Evolutionary conservation across 495 filamentous ascomycete genomes (phyloP).

Genomic region (Geopyxis carbonaria): DNA sequence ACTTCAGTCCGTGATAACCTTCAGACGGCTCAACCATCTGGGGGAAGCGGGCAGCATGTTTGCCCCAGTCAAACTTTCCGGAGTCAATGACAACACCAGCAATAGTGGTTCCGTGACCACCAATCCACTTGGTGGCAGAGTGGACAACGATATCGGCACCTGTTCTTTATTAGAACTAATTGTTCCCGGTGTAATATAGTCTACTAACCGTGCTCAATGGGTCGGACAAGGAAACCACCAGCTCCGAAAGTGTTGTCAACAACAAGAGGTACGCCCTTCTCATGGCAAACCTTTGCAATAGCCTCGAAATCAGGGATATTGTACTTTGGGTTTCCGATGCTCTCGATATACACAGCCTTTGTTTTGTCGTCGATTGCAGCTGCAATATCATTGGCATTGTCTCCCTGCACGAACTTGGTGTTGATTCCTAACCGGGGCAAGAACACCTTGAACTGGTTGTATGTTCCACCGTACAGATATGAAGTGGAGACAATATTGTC

Average conservation of each 20-base stretch:
- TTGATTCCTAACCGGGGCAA: conserved; percentile 71
- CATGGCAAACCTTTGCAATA: conserved; percentile 63
- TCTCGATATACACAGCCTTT: conserved; percentile 91
- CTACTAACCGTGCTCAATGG: conserved; percentile 65
- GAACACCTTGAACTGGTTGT: conserved; percentile 94
- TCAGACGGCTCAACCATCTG: conserved; percentile 82
- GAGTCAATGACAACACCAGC: conserved; percentile 79
- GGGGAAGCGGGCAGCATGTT: conserved; percentile 72
- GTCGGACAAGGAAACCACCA: conserved; percentile 76
- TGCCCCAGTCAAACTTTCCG: conserved; percentile 95
- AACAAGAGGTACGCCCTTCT: conserved; percentile 66
- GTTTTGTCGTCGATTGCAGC: conserved; percentile 86
- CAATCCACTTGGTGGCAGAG: conserved; percentile 97
- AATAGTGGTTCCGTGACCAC: conserved; percentile 92
- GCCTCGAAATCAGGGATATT: conserved; percentile 84
- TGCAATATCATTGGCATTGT: conserved; percentile 66
- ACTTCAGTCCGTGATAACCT: conserved; percentile 91
- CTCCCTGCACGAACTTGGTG: conserved; percentile 79
- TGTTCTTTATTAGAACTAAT: background rate
- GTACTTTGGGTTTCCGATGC: conserved; percentile 88
- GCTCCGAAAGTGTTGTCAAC: conserved; percentile 98
- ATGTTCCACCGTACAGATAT: conserved; percentile 92
- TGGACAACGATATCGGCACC: conserved; percentile 81
- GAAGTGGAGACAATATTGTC: conserved; percentile 92
- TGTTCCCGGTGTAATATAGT: background rate